A percentile compares a stretch with the other conserved stretches of the same genome.
phyloP scores from a whole-genome alignment of 2,329 filamentous ascomycete species.

The Phaeosphaeria sp. region DNA sequence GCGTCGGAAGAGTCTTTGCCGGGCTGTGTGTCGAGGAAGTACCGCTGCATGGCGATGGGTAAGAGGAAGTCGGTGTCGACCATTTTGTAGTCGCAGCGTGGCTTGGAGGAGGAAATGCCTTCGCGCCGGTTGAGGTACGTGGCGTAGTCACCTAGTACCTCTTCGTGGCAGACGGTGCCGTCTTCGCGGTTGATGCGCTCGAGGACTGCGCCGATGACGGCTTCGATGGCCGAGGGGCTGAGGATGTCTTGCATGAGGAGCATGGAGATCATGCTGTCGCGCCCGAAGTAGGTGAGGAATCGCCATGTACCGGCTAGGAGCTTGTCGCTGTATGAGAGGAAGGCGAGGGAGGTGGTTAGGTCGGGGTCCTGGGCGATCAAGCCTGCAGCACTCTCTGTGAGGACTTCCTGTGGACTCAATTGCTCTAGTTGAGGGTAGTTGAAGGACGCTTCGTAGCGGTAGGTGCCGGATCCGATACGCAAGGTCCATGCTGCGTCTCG shows the following conservation, averaged over 20 bases:
- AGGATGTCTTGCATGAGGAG: slow-evolving; percentile 66
- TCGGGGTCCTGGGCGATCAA: slow-evolving; percentile 56
- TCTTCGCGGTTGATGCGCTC: slow-evolving; percentile 67
- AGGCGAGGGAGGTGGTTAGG: slow-evolving; percentile 63
- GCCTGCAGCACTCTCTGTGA: slow-evolving; percentile 56
- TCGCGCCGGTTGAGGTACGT: slow-evolving; percentile 65
- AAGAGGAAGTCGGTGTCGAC: slow-evolving; percentile 69
- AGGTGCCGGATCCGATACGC: slow-evolving; percentile 61
- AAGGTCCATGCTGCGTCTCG: slow-evolving; percentile 48
- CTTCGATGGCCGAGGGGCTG: slow-evolving; percentile 65
- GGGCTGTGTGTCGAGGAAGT: slow-evolving; percentile 59
- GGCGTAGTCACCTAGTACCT: slow-evolving; percentile 70
- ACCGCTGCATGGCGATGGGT: slow-evolving; percentile 64
- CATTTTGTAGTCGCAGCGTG: slow-evolving; percentile 66
- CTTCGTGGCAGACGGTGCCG: slow-evolving; percentile 69
- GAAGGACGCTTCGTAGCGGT: slow-evolving; percentile 65
- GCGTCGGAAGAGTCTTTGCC: slow-evolving; percentile 48
- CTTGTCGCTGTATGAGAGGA: slow-evolving; percentile 69
- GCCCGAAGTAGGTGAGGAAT: slow-evolving; percentile 72
- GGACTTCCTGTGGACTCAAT: slow-evolving; percentile 57
- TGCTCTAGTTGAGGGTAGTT: slow-evolving; percentile 69
- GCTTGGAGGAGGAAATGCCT: slow-evolving; percentile 60
- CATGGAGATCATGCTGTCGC: slow-evolving; percentile 68
- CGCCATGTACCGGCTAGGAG: slow-evolving; percentile 70
- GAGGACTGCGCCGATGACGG: slow-evolving; percentile 66